Conservation (phyloP, 2,329 filamentous ascomycete genomes). For the Cercospora janseana region DNA sequence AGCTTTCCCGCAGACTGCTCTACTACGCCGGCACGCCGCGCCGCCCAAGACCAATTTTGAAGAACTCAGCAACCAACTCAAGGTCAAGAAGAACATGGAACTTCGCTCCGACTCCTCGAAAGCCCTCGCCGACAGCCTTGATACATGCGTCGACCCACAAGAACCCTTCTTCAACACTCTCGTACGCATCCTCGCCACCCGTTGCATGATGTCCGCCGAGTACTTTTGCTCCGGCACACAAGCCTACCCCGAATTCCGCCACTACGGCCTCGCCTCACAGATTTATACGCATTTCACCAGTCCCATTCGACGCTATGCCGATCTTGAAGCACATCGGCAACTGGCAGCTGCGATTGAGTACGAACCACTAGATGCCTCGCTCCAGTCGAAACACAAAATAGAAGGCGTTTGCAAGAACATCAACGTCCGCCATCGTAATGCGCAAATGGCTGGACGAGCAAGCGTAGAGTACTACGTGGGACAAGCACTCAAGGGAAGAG, state of each 20-base stretch:
- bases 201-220: conserved; percentile 98
- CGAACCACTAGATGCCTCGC: conserved; percentile 75
- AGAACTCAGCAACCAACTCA: conserved; percentile 85
- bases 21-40: conserved; percentile 85
- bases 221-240: conserved; percentile 96
- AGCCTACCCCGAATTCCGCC: conserved; percentile 88
- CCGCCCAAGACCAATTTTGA: conserved; percentile 97
- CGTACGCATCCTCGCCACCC: conserved; percentile 92
- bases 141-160: conserved; percentile 71
- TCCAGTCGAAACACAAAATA: conserved; percentile 78
- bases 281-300: conserved; percentile 99
- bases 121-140: conserved; percentile 89
- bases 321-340: conserved; percentile 89
- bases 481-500: conserved; percentile 79
- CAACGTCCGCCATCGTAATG: conserved; percentile 94
- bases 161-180: conserved; percentile 99
- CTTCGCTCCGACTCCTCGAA: conserved; percentile 82
- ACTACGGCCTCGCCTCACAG: conserved; percentile 92
- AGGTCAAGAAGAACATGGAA: conserved; percentile 77
- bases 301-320: conserved; percentile 95
- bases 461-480: conserved; percentile 98
- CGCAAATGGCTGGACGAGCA: conserved; percentile 89
- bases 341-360: conserved; percentile 94
- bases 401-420: conserved; percentile 97
- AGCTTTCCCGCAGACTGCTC: conserved; percentile 90